Evolutionary conservation across 148 eudicot species (phyloP).

Genomic region (Agrostemma githago): DNA sequence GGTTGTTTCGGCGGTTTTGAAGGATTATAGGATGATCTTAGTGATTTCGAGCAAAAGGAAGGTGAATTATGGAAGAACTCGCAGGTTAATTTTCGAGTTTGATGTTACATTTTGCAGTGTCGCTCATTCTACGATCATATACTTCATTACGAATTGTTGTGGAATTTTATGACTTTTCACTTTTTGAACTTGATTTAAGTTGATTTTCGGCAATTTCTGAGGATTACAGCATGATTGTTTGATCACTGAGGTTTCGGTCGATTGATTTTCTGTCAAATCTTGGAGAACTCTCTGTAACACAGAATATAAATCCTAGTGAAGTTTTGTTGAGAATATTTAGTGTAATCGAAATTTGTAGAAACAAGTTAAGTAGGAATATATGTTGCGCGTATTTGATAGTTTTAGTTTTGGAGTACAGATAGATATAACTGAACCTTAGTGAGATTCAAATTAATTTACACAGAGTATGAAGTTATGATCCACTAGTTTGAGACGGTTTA

Average conservation of each 20-base stretch:
- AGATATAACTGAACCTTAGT: neutral
- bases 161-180: no score
- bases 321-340: neutral
- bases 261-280: no score
- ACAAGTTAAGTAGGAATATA: neutral
- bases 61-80: neutral
- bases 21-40: neutral
- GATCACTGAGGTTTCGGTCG: no score
- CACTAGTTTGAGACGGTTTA: neutral
- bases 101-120: neutral
- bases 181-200: no score
- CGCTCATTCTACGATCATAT: neutral
- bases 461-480: slow-evolving; percentile 1
- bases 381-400: neutral
- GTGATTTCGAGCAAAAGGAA: neutral
- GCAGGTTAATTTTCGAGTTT: slow-evolving; percentile 2
- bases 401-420: neutral
- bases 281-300: no score
- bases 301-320: neutral
- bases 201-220: no score
- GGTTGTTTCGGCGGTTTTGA: no score
- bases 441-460: neutral
- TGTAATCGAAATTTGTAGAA: neutral
- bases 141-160: no score
- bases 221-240: no score